Base-by-base conservation (phyloP, 768 basidiomycete genomes). In the Lactarius hatsudake region DNA sequence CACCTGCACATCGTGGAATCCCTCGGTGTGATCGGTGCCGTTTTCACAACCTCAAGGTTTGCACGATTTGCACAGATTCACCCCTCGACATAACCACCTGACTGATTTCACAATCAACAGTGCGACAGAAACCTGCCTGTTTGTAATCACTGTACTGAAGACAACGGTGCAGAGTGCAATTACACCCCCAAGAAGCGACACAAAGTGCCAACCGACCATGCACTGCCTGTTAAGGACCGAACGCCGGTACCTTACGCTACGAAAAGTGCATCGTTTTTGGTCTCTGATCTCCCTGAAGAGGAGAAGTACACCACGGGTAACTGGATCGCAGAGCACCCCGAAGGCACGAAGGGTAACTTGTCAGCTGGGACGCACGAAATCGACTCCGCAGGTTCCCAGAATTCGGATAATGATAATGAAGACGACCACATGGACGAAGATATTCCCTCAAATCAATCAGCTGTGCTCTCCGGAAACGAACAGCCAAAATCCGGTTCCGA, bases 1-100 rank as follows among this genome's bases (percentile, higher is more conserved):
- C 88, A 4, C 89, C 88, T 51, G 89, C 88, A 45, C 88, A 90
- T 74, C 82, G 88, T 66, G 88, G 88, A 28, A 89, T 90, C 67
- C 88, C 88, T 36, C 80, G 88, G 64, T 90, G 88, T 66, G 88
- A 90, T 79, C 82, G 85, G 51, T 90, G 88, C 76, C 87, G 88
- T 26, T 76, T 80, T 48, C 81, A 80, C 73, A 90, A 89, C 74
- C 78, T 89, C 34, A 90, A 89, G 78, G 88, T 88, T 62, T 68
- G 81, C 72, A 10, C 43, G 30, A 10, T 48, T n/a, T 65, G 15
- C 12, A 23, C 55, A 34, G 34, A 48, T 10, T 63, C 67, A 59
- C 62, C 65, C 64, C 45, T 51, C 57, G 42, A 67, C 56, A 68
- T 60, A 56, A 32, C 40, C 30, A 32, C 26, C 59, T 36, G 62